Evolutionary conservation across 1,284 basidiomycete genomes (phyloP), one percentile per base, ranked within the genome.

Genomic region (Waitea zeae): DNA sequence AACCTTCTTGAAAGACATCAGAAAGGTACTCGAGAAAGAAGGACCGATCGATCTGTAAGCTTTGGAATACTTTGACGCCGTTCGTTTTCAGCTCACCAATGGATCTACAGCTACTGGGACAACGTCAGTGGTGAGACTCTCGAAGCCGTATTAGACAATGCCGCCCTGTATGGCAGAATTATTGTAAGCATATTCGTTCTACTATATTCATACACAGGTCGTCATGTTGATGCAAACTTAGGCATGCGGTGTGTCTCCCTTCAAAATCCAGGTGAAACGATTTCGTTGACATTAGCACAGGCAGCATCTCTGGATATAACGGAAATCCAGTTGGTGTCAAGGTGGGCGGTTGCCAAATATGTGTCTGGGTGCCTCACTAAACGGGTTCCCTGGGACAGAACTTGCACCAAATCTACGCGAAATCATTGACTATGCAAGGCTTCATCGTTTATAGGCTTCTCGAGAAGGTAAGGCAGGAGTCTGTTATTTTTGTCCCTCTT

Each of bases 161-260:
- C 68, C 31, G 61, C 58, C 30, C 53, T 51, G 5, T 48, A 57
- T 35, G 68, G 64, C 1, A 48, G 74, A 48, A 62, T 86, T 57
- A 57, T 81, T 53, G 52, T 79, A 56, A 51, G 77, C 78, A 3
- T 29, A 7, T 15, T 19, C n/a, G n/a, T n/a, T n/a, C n/a, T n/a
- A n/a, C n/a, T n/a, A n/a, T n/a, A n/a, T n/a, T n/a, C n/a, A n/a
- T n/a, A n/a, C n/a, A n/a, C n/a, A n/a, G n/a, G n/a, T n/a, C n/a
- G n/a, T n/a, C n/a, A n/a, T n/a, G n/a, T n/a, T n/a, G n/a, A n/a
- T n/a, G n/a, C n/a, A n/a, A n/a, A n/a, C n/a, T n/a, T n/a, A n/a
- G n/a, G n/a, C n/a, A n/a, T n/a, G n/a, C n/a, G n/a, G n/a, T n/a
- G n/a, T 24, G 17, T 37, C 24, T 27, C 19, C 7, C 5, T 22